Evolutionary conservation across 1,284 basidiomycete species (phyloP).

Genomic region (Caloboletus firmus): DNA sequence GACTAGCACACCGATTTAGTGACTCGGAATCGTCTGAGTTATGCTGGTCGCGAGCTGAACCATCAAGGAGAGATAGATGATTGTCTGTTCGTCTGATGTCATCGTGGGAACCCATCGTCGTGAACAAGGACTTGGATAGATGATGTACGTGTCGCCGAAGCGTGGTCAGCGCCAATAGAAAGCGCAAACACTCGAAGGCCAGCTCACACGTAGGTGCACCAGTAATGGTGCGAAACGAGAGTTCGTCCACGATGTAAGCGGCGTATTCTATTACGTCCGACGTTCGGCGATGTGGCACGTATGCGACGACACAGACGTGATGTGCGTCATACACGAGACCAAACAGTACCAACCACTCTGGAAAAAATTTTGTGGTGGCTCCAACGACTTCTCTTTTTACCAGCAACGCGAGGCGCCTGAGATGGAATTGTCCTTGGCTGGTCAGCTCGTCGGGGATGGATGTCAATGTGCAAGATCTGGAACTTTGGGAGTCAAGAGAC

Average conservation of each 20-base stretch:
- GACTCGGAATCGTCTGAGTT: constrained; percentile 2
- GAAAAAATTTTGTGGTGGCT: constrained; percentile 8
- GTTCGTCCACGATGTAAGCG: constrained; percentile 24
- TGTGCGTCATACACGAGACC: constrained; percentile 24
- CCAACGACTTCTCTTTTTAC: neutral
- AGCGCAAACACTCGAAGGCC: constrained; percentile 20
- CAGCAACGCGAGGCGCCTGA: constrained; percentile 16
- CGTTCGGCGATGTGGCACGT: constrained; percentile 14
- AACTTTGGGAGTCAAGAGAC: neutral
- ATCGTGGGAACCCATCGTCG: neutral
- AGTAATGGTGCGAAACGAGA: constrained; percentile 10
- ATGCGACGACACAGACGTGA: constrained; percentile 24
- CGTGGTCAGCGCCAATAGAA: constrained; percentile 18
- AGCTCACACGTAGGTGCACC: constrained; percentile 11
- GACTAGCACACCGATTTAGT: constrained; percentile 2
- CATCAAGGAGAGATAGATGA: neutral
- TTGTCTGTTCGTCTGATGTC: neutral
- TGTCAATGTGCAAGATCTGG: neutral
- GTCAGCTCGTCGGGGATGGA: constrained; percentile 20
- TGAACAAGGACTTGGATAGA: constrained; percentile 17
- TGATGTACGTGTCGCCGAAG: constrained; percentile 22
- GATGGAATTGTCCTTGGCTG: constrained; percentile 13
- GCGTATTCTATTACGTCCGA: constrained; percentile 10
- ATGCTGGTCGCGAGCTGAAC: neutral
- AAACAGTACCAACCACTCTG: constrained; percentile 33